Percentiles rank a stretch among this genome's conserved stretches.
phyloP scores from a whole-genome alignment of 1,284 basidiomycete genomes.

The Cryptococcus sp. region DNA sequence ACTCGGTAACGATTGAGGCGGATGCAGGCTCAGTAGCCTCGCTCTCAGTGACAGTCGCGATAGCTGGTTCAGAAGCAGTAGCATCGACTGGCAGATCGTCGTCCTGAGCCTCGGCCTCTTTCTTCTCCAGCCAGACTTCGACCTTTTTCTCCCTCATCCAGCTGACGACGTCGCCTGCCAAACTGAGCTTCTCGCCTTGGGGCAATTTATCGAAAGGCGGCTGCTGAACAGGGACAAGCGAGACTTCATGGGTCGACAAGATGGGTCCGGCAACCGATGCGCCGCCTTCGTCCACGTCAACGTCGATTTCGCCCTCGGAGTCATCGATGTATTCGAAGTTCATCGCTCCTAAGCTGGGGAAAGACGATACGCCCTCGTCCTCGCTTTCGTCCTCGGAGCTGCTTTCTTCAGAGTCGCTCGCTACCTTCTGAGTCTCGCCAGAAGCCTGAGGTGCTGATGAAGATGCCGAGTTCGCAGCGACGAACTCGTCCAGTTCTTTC shows the following conservation, averaged over 20 bases:
- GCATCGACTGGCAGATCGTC: neutral
- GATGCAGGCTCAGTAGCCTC: neutral
- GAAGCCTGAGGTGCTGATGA: too few relatives aligned
- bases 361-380: slow-evolving; percentile 14
- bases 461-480: slow-evolving; percentile 2
- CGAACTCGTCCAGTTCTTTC: slow-evolving; percentile 28
- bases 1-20: neutral
- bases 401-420: too few relatives aligned
- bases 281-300: slow-evolving; percentile 31
- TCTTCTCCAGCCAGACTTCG: slow-evolving; percentile 41
- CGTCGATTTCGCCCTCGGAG: slow-evolving; percentile 12
- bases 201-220: slow-evolving; percentile 49
- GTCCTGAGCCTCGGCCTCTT: neutral
- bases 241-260: slow-evolving; percentile 52
- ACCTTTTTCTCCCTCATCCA: slow-evolving; percentile 49
- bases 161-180: slow-evolving; percentile 54
- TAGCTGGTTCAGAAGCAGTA: neutral
- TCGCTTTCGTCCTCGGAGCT: neutral
- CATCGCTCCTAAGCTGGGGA: slow-evolving; percentile 1
- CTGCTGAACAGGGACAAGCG: slow-evolving; percentile 44
- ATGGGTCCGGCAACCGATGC: slow-evolving; percentile 32
- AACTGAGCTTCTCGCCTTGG: slow-evolving; percentile 36
- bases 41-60: neutral
- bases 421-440: too few relatives aligned
- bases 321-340: slow-evolving; percentile 25